Evolutionary conservation across 257 asterid genomes (phyloP).

Genomic region (Solanum sitiens): DNA sequence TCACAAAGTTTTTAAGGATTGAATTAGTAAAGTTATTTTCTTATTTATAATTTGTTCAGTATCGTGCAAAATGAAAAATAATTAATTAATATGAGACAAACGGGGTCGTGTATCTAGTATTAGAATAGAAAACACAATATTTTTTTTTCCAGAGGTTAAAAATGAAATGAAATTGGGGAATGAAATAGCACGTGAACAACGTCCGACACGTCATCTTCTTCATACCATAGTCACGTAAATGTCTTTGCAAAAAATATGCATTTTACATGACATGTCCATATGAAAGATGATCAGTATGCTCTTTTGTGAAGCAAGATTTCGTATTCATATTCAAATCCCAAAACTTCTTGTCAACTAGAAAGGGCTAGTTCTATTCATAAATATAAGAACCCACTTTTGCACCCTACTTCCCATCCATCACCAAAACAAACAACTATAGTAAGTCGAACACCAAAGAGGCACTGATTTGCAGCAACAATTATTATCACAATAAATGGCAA

Average conservation of each 20-base stretch:
- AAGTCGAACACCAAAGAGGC: not conserved
- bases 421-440: not conserved
- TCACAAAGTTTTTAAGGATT: no score
- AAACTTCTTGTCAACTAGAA: no score
- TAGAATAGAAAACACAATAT: no score
- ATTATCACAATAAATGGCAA: not conserved
- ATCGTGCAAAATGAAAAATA: no score
- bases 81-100: no score
- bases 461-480: not conserved
- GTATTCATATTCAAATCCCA: no score
- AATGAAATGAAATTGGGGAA: not conserved
- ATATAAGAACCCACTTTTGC: not conserved
- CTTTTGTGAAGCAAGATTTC: no score
- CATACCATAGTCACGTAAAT: not conserved
- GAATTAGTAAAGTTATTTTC: no score
- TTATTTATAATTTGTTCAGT: no score
- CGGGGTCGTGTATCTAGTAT: no score
- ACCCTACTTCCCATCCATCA: not conserved
- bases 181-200: slow-evolving; percentile 5
- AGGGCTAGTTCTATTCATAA: not conserved
- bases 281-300: no score
- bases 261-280: no score
- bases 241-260: not conserved
- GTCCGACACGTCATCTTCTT: not conserved
- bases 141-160: not conserved